A percentile compares a stretch with the other conserved stretches of the same genome.
Conservation (phyloP, 805 yeast species). For the Metschnikowia colocasiae region DNA sequence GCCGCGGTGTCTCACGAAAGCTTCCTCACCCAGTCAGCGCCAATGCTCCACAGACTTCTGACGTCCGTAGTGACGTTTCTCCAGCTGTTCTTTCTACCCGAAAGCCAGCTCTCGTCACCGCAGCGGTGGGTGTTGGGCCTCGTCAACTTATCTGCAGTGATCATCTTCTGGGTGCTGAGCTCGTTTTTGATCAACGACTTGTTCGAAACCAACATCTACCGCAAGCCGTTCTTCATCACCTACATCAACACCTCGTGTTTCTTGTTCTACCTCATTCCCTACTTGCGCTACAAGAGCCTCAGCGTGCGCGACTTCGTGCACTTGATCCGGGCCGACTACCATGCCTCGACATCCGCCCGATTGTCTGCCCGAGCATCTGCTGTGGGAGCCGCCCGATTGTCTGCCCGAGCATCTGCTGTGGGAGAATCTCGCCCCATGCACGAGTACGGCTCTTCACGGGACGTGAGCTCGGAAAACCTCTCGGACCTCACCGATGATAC, state of each 20-base stretch:
- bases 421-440: conserved; percentile 6
- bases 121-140: conserved; percentile 77
- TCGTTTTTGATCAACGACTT: conserved; percentile 79
- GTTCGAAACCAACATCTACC: conserved; percentile 63
- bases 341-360: conserved; percentile 4
- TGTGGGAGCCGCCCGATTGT: no score
- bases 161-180: conserved; percentile 85
- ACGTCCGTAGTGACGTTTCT: conserved; percentile 13
- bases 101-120: conserved; percentile 22
- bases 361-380: neutral
- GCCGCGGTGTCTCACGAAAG: neutral
- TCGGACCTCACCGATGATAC: conserved; percentile 13
- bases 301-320: conserved; percentile 22
- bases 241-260: conserved; percentile 88
- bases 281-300: conserved; percentile 31
- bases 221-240: conserved; percentile 91
- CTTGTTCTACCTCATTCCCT: conserved; percentile 69
- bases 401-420: no score
- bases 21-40: neutral
- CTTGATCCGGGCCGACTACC: conserved; percentile 24
- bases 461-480: conserved; percentile 7
- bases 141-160: conserved; percentile 66
- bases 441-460: conserved; percentile 14
- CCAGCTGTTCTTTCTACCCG: conserved; percentile 16
- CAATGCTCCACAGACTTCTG: conserved; percentile 15